These are phyloP conservation scores for Rutstroemia sp. DNA, from an alignment of 2,329 filamentous ascomycete species.

Conservation along the genomic window DNA sequence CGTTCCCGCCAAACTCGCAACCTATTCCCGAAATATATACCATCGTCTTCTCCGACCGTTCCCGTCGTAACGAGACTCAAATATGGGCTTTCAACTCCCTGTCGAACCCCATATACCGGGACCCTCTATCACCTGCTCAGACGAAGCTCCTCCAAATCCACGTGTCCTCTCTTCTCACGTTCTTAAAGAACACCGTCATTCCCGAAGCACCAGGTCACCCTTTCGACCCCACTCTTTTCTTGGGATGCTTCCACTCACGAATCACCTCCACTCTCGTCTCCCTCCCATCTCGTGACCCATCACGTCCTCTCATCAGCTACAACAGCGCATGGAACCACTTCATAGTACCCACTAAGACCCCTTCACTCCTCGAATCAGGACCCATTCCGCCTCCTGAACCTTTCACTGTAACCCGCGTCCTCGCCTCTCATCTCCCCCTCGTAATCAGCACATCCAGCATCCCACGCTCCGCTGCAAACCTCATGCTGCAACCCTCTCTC, in stretches of 20 bases:
- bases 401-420: constrained; percentile 17
- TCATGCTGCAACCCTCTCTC: constrained; percentile 20
- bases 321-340: not conserved
- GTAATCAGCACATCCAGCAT: constrained; percentile 26
- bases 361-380: not conserved
- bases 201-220: constrained; percentile 27
- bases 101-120: constrained; percentile 2
- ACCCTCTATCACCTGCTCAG: constrained; percentile 10
- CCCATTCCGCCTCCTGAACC: constrained; percentile 12
- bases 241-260: constrained; percentile 19
- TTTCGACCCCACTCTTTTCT: constrained; percentile 20
- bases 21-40: constrained; percentile 16
- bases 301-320: constrained; percentile 3
- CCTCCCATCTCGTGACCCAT: constrained; percentile 13
- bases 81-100: constrained; percentile 28
- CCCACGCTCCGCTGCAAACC: constrained; percentile 18
- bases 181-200: constrained; percentile 18
- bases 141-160: constrained; percentile 12
- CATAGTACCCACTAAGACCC: not conserved
- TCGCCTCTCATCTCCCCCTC: constrained; percentile 21
- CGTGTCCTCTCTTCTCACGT: constrained; percentile 12
- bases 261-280: constrained; percentile 11
- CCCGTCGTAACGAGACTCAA: constrained; percentile 25
- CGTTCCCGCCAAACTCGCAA: constrained; percentile 13
- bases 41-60: constrained; percentile 27